Percentiles rank a stretch among this genome's conserved stretches.
These are phyloP conservation scores for Phytophthora cryptogea DNA, from an alignment of 352 stramenopile species.

Conservation along the genomic window DNA sequence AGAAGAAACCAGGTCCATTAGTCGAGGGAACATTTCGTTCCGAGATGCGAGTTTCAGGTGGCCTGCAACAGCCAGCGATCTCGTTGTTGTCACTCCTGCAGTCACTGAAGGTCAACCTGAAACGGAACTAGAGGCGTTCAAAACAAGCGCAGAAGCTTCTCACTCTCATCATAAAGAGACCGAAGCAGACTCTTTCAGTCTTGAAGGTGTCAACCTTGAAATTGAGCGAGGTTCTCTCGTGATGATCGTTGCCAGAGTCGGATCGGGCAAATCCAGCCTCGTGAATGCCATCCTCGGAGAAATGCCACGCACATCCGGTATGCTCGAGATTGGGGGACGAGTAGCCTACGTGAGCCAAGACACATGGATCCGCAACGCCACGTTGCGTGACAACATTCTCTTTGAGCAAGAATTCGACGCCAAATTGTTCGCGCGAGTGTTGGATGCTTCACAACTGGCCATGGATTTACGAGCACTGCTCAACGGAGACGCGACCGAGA, in stretches of 20 bases:
- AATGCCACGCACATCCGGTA: constrained; percentile 38
- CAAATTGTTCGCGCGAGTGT: constrained; percentile 37
- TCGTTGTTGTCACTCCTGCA: background rate
- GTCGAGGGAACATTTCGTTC: background rate
- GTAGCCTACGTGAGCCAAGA: constrained; percentile 89
- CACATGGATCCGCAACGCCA: constrained; percentile 92
- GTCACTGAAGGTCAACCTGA: background rate
- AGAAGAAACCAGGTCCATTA: background rate
- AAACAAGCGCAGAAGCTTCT: too few species aligned
- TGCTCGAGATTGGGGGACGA: constrained; percentile 27
- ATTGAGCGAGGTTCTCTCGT: constrained; percentile 56
- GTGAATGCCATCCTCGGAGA: constrained; percentile 54
- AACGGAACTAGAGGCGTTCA: background rate
- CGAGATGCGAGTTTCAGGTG: background rate
- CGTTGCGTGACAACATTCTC: constrained; percentile 92
- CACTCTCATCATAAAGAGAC: too few species aligned
- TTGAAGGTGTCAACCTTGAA: constrained; percentile 53
- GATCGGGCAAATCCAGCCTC: constrained; percentile 60
- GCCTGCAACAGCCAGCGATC: background rate
- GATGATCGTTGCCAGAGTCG: constrained; percentile 60
- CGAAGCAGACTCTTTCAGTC: too few species aligned
- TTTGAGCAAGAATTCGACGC: constrained; percentile 56
- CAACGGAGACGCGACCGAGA: constrained; percentile 56
- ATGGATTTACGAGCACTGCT: constrained; percentile 52
- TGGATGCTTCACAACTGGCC: constrained; percentile 42